Base-by-base conservation (phyloP, 352 stramenopile genomes). In the Pythium volutum region DNA sequence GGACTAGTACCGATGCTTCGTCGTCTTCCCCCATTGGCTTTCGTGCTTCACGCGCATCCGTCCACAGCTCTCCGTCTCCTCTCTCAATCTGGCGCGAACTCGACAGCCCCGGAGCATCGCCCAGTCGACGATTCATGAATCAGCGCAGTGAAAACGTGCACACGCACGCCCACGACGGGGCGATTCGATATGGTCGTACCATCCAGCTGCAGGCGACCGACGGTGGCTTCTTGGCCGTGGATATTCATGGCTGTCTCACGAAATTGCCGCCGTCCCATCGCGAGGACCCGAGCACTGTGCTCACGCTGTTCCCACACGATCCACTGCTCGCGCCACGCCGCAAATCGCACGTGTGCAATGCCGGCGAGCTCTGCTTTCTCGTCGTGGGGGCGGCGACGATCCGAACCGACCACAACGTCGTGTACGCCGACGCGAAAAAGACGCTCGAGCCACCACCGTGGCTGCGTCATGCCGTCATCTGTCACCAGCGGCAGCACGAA, bases 141-240 rank as follows among this genome's bases (percentile, higher is more conserved):
- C 42, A 25, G 42, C 42, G 20, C n/a, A 25, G 22, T 14, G n/a
- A 48, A 18, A 27, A 48, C 7, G 16, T 45, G 39, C 39, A 45
- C 2, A 25, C 10, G 18, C n/a, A 27, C 16, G n/a, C 31, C 31
- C 31, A 36, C 31, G 48, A 42, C 18, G 22, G n/a, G 16, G 55
- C 38, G n/a, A 77, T 84, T 45, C 64, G 42, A 14, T 85, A 73
- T 25, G 72, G 70, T 15, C 64, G 65, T 1, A 25, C 67, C n/a
- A 71, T 85, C 22, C 73, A 66, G 25, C 64, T 85, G 16, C 64
- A 74, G 38, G 67, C 76, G 0, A 58, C 64, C 5, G 73, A 85
- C 29, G 71, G 76, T 0, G 66, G 70, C 16, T 77, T 71, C 31
- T 59, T 85, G 7, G 62, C 75, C 10, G 23, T 85, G 11, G 76